A percentile compares a stretch with the other conserved stretches of the same genome.
These are phyloP conservation scores for Cytospora piceae DNA, from an alignment of 2,329 filamentous ascomycete genomes.

Conservation along the genomic window DNA sequence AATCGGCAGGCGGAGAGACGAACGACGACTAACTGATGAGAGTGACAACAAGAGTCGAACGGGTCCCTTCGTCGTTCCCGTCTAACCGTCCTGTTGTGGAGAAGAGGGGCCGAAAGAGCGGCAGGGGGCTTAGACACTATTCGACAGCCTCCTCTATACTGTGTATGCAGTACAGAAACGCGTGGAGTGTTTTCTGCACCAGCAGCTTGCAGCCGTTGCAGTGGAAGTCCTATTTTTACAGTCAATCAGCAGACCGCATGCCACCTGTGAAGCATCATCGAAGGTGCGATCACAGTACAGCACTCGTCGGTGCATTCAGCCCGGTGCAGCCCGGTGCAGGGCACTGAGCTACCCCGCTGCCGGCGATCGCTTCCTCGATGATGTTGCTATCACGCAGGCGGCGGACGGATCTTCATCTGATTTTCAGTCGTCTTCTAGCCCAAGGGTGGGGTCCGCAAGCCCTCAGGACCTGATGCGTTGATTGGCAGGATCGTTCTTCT, in stretches of 20 bases:
- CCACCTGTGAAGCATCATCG: background rate
- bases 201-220: conserved; percentile 18
- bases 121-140: conserved; percentile 6
- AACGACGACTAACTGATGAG: background rate
- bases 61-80: conserved; percentile 15
- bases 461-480: background rate
- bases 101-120: conserved; percentile 1
- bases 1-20: conserved; percentile 8
- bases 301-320: conserved; percentile 1
- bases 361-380: conserved; percentile 1
- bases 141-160: background rate
- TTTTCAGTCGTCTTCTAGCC: background rate
- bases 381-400: background rate
- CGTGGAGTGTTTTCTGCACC: conserved; percentile 11
- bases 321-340: conserved; percentile 9
- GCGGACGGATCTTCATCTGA: background rate
- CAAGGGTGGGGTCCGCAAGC: background rate
- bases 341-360: background rate
- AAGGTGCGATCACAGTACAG: background rate
- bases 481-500: background rate
- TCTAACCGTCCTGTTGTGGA: conserved; percentile 4
- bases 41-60: conserved; percentile 5
- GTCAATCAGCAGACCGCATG: conserved; percentile 7
- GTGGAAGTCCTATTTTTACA: conserved; percentile 28
- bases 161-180: conserved; percentile 16